Percentiles rank a stretch among this genome's conserved stretches.
Evolutionary conservation across 1,284 basidiomycete species (phyloP).

Genomic region (Naganishia liquefaciens): DNA sequence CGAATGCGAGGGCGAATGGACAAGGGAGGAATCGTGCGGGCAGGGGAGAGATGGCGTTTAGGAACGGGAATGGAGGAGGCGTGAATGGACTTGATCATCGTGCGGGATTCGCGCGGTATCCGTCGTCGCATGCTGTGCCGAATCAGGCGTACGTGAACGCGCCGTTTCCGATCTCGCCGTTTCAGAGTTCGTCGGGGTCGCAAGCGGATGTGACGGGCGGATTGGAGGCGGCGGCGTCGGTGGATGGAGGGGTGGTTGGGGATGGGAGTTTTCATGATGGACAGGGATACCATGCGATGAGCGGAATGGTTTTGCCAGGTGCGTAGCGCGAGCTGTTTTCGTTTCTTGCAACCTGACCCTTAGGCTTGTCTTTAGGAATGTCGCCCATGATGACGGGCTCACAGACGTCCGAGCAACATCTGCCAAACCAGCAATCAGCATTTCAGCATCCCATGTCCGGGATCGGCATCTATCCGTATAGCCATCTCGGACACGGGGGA

Average conservation of each 20-base stretch:
- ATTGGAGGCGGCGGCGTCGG: neutral
- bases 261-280: neutral
- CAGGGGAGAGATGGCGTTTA: neutral
- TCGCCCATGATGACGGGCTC: slow-evolving; percentile 8
- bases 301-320: neutral
- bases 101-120: neutral
- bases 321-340: neutral
- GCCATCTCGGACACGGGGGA: slow-evolving; percentile 22
- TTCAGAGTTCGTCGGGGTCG: neutral
- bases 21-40: slow-evolving; percentile 8
- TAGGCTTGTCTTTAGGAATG: neutral
- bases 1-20: neutral
- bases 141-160: neutral
- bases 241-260: neutral
- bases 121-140: neutral
- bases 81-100: neutral
- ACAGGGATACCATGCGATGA: slow-evolving; percentile 4
- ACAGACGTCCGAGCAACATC: neutral
- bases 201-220: neutral
- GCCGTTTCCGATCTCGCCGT: neutral
- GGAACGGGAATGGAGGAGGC: neutral
- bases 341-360: neutral
- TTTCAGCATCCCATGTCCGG: slow-evolving; percentile 10
- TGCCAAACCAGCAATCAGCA: neutral
- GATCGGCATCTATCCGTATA: slow-evolving; percentile 29